Conservation (phyloP, 2,329 filamentous ascomycete genomes). For the Claviceps pusilla region DNA sequence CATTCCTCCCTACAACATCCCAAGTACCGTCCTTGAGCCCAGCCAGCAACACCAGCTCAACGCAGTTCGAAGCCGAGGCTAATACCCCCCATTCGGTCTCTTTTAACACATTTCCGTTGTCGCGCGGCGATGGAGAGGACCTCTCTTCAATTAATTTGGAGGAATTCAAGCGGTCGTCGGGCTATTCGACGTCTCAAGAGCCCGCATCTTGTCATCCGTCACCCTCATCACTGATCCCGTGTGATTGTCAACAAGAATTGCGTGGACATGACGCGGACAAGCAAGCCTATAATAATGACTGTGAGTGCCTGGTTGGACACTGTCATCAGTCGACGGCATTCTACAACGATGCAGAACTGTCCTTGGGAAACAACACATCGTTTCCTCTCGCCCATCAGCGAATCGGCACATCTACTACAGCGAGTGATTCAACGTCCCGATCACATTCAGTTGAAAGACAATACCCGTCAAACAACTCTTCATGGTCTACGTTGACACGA, state of each 20-base stretch:
- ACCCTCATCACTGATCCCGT: slow-evolving; percentile 46
- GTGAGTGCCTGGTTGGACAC: slow-evolving; percentile 12
- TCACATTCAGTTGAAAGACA: slow-evolving; percentile 34
- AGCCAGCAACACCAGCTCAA: slow-evolving; percentile 23
- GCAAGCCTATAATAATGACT: slow-evolving; percentile 17
- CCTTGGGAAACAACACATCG: slow-evolving; percentile 8
- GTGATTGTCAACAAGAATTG: slow-evolving; percentile 43
- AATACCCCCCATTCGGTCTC: slow-evolving; percentile 26
- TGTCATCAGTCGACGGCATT: slow-evolving; percentile 6
- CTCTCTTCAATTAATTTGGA: slow-evolving; percentile 11
- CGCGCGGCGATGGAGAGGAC: slow-evolving; percentile 23
- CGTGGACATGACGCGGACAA: slow-evolving; percentile 18
- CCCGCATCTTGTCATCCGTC: slow-evolving; percentile 44
- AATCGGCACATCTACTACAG: slow-evolving; percentile 40
- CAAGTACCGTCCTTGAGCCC: slow-evolving; percentile 36
- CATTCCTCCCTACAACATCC: slow-evolving; percentile 13
- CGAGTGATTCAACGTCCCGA: slow-evolving; percentile 31
- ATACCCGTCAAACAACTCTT: slow-evolving; percentile 38
- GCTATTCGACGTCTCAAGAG: slow-evolving; percentile 41
- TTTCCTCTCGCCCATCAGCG: slow-evolving; percentile 22
- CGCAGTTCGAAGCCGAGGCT: slow-evolving; percentile 28
- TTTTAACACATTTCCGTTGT: slow-evolving; percentile 38
- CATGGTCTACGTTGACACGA: slow-evolving; percentile 37
- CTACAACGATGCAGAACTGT: slow-evolving; percentile 8
- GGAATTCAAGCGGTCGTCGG: slow-evolving; percentile 28